These are phyloP conservation scores for Apophysomyces sp. DNA, from an alignment of 371 early-diverging fungal species.

Conservation along the genomic window DNA sequence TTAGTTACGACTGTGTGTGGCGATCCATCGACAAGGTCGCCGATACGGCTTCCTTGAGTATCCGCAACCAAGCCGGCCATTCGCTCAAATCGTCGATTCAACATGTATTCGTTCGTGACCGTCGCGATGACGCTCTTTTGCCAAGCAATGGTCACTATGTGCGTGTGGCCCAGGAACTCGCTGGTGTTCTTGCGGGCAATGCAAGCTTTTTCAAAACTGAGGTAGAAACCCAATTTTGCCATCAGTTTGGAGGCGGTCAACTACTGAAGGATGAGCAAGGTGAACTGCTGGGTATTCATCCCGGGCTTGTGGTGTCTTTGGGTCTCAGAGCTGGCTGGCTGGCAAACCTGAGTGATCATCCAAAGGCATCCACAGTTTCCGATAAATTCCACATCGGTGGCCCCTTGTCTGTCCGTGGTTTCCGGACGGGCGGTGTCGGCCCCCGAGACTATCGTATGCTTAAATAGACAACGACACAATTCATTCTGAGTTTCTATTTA, in stretches of 20 bases:
- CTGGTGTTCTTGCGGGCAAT: conserved; percentile 84
- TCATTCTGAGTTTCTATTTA: conserved; percentile 17
- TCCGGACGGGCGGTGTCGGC: conserved; percentile 84
- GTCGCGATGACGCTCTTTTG: conserved; percentile 73
- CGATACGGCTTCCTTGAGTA: conserved; percentile 75
- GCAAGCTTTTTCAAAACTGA: conserved; percentile 74
- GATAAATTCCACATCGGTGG: conserved; percentile 93
- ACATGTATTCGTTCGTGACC: conserved; percentile 69
- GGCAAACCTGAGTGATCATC: conserved; percentile 50
- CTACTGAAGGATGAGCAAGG: conserved; percentile 25
- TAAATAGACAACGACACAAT: too few species aligned
- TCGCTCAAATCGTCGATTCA: conserved; percentile 80
- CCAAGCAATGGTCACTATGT: conserved; percentile 78
- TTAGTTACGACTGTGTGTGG: conserved; percentile 75
- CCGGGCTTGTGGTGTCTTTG: conserved; percentile 46
- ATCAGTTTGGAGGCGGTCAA: conserved; percentile 36
- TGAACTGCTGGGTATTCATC: conserved; percentile 28
- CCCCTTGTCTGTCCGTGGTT: conserved; percentile 85
- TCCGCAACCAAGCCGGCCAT: conserved; percentile 88
- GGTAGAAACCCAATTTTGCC: conserved; percentile 52
- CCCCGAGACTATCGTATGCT: conserved; percentile 73
- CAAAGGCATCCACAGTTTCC: conserved; percentile 55
- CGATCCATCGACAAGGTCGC: conserved; percentile 74
- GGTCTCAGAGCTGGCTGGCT: conserved; percentile 72
- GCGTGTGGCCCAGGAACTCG: conserved; percentile 68